Evolutionary conservation across 352 stramenopile species (phyloP).

Genomic region (Blastocystis sp.): DNA sequence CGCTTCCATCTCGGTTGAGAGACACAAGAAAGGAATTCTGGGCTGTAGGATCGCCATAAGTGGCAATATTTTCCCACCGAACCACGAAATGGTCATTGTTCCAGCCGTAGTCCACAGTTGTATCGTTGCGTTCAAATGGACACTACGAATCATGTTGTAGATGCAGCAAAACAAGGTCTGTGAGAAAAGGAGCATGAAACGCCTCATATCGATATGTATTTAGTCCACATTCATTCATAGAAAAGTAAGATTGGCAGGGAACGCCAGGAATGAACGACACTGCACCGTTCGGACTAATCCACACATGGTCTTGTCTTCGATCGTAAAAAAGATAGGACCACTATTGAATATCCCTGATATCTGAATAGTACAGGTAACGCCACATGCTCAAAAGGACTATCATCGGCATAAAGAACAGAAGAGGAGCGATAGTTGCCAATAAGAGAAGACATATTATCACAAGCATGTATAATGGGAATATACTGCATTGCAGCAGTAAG

Average conservation of each 20-base stretch:
- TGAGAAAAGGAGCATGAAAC: not conserved
- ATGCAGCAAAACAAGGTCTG: not conserved
- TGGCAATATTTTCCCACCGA: not conserved
- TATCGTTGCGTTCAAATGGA: not conserved
- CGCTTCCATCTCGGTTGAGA: constrained; percentile 1
- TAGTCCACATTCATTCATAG: not conserved
- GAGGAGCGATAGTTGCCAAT: not conserved
- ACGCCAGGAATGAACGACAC: not conserved
- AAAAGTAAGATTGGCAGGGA: constrained; percentile 40
- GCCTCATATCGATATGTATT: not conserved
- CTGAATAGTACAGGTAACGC: not conserved
- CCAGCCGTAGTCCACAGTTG: not conserved
- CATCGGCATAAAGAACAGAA: not conserved
- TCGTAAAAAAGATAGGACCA: constrained; percentile 41
- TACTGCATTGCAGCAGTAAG: not conserved
- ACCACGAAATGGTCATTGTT: not conserved
- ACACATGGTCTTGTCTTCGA: not conserved
- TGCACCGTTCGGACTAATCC: constrained; percentile 45
- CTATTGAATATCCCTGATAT: not conserved
- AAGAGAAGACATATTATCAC: not conserved
- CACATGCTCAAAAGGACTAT: constrained; percentile 36
- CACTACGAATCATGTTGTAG: not conserved
- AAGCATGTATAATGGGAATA: not conserved
- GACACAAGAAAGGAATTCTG: not conserved
- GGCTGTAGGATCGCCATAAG: not conserved